Evolutionary conservation across 768 basidiomycete species (phyloP), one percentile per base, ranked within the genome.

Genomic region (Pisolithus microcarpus): DNA sequence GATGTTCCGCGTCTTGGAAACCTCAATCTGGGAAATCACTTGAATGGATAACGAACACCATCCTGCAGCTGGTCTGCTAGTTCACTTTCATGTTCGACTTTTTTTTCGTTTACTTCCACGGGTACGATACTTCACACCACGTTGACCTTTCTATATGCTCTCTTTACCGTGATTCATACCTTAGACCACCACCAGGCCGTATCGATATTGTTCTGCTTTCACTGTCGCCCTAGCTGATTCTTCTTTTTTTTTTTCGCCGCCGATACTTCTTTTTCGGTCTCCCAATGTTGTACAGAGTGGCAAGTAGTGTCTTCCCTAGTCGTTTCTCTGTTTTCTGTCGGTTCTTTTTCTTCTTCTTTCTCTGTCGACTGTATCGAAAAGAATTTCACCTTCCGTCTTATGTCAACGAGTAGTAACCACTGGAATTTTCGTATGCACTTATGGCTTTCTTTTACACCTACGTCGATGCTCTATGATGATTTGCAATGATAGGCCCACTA

Each of bases 1-100:
- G 15, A 70, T 83, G 65, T 91, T 91, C 71, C 80, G 89, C 24
- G 79, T 92, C 44, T 67, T 91, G 60, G 89, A 92, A 69, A 83
- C 81, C 13, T 84, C 87, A 3, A 75, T 91, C 37, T 72, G 91
- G 59, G 89, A 92, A 71, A 75, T 88, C 48, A 69, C 72, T 46
- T 85, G 65, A 64, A 45, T 15, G 34, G 46, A 31, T 26, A 43
- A 36, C 18, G n/a, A n/a, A n/a, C 54, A 15, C 34, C 38, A 13
- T 36, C 42, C 40, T 49, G 43, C 45, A 46, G 47, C 51, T 23
- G 54, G 21, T 43, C 59, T 65, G 62, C 65, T 43, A 50, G 52
- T 56, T 53, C 61, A 38, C 42, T 10, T 31, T 23, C 4, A 23
- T 7, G 13, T 31, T n/a, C 39, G 16, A 48, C 36, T 44, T 23